Percentiles rank a stretch among this genome's conserved stretches.
Conservation (phyloP, 495 filamentous ascomycete species). For the Chaetomium tenue region DNA sequence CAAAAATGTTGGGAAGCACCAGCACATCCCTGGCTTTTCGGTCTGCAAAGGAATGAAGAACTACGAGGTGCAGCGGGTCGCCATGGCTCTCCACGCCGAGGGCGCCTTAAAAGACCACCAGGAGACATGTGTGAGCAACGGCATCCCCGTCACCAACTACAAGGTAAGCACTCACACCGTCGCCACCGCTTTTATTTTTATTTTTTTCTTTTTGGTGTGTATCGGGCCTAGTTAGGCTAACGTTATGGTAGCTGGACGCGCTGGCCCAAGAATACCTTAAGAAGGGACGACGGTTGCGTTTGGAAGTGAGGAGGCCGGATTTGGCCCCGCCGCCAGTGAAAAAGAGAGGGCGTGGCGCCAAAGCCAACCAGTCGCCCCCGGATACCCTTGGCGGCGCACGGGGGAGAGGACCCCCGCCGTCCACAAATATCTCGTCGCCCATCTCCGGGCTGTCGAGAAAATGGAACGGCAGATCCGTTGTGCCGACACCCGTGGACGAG, state of each 20-base stretch:
- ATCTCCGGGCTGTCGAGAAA: slow-evolving; percentile 44
- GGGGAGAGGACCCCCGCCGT: slow-evolving; percentile 49
- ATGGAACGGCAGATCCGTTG: slow-evolving; percentile 48
- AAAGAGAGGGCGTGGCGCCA: not conserved
- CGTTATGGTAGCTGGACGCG: slow-evolving; percentile 39
- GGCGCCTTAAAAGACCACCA: slow-evolving; percentile 52
- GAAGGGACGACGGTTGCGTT: not conserved
- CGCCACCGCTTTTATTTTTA: not conserved
- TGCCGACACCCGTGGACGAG: slow-evolving; percentile 25
- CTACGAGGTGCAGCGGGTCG: slow-evolving; percentile 49
- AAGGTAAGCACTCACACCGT: slow-evolving; percentile 29
- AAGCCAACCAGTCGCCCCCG: not conserved
- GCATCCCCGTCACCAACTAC: slow-evolving; percentile 43
- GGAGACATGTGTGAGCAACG: slow-evolving; percentile 33
- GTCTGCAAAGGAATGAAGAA: slow-evolving; percentile 47
- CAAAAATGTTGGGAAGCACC: slow-evolving; percentile 41
- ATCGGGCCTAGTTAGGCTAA: slow-evolving; percentile 3
- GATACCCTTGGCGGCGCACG: not conserved
- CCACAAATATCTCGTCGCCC: slow-evolving; percentile 87
- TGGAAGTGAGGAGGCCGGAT: slow-evolving; percentile 18
- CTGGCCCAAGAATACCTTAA: slow-evolving; percentile 6
- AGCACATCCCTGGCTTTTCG: slow-evolving; percentile 35
- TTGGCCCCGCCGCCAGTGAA: not conserved
- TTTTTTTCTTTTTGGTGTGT: no score
- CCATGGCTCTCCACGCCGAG: slow-evolving; percentile 44